Conservation (phyloP, 2,329 filamentous ascomycete genomes). For the Stemphylium vesicarium region DNA sequence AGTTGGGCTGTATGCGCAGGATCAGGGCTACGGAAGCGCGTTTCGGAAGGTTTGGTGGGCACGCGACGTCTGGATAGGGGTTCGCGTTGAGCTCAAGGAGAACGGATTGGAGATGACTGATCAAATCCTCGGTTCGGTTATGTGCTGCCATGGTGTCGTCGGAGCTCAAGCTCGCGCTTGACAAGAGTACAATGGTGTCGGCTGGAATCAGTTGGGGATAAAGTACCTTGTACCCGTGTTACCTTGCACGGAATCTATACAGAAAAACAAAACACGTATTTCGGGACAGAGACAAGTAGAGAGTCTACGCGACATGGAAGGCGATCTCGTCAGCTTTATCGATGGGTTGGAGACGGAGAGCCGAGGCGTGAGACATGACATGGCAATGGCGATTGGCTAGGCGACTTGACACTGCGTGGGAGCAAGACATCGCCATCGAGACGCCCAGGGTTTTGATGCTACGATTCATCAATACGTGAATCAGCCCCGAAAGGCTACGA, state of each 20-base stretch:
- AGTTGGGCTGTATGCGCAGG: constrained; percentile 66
- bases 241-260: neutral
- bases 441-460: neutral
- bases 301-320: neutral
- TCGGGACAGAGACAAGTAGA: neutral
- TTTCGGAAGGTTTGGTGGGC: constrained; percentile 59
- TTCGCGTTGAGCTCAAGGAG: constrained; percentile 52
- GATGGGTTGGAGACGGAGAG: neutral
- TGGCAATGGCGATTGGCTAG: constrained; percentile 12
- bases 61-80: constrained; percentile 58
- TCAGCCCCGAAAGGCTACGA: no score
- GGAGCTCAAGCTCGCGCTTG: neutral
- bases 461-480: no score
- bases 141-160: constrained; percentile 25
- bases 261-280: neutral
- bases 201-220: neutral
- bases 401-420: neutral
- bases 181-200: neutral
- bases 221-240: neutral
- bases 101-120: constrained; percentile 51
- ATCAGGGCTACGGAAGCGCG: constrained; percentile 71
- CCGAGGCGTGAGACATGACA: constrained; percentile 8
- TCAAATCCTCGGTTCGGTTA: constrained; percentile 37
- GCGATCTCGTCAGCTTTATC: neutral
- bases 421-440: neutral